A percentile compares a stretch with the other conserved stretches of the same genome.
Evolutionary conservation across 23 red algal species (phyloP).

Genomic region (Gracilaria gracilis): DNA sequence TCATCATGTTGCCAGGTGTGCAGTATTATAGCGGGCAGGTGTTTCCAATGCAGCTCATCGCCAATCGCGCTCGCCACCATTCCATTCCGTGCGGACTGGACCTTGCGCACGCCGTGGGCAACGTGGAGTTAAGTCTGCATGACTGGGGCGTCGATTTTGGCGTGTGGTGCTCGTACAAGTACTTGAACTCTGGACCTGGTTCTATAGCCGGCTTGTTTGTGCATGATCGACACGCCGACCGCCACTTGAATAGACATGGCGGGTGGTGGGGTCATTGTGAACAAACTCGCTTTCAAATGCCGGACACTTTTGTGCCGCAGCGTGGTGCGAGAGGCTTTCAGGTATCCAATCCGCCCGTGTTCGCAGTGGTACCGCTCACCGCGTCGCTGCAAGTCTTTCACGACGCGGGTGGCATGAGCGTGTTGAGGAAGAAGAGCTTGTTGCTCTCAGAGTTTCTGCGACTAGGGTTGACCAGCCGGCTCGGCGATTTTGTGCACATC

Average conservation of each 20-base stretch:
- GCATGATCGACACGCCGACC: constrained; percentile 77
- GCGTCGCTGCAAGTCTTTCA: constrained; percentile 76
- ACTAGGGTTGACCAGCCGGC: constrained; percentile 27
- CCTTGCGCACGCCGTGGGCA: constrained; percentile 98
- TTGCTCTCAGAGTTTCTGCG: constrained; percentile 78
- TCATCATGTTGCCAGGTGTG: constrained; percentile 94
- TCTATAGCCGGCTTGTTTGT: constrained; percentile 80
- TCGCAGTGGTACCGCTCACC: constrained; percentile 76
- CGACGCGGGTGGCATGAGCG: constrained; percentile 68
- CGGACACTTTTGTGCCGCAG: constrained; percentile 39
- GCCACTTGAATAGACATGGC: constrained; percentile 55
- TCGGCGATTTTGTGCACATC: constrained; percentile 52
- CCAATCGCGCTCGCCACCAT: neutral
- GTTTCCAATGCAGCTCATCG: constrained; percentile 84
- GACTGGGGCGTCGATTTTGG: constrained; percentile 94
- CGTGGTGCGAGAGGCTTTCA: constrained; percentile 84
- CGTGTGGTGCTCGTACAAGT: constrained; percentile 99
- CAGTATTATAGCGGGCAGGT: constrained; percentile 95
- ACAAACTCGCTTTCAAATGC: constrained; percentile 83
- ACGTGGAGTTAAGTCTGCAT: constrained; percentile 85
- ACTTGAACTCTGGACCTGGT: constrained; percentile 93
- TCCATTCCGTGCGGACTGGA: constrained; percentile 85
- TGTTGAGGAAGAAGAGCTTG: constrained; percentile 73
- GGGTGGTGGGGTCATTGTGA: constrained; percentile 95
- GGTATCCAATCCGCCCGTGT: constrained; percentile 86